phyloP scores from a whole-genome alignment of 2,329 filamentous ascomycete genomes.

The Epicoccum nigrum region DNA sequence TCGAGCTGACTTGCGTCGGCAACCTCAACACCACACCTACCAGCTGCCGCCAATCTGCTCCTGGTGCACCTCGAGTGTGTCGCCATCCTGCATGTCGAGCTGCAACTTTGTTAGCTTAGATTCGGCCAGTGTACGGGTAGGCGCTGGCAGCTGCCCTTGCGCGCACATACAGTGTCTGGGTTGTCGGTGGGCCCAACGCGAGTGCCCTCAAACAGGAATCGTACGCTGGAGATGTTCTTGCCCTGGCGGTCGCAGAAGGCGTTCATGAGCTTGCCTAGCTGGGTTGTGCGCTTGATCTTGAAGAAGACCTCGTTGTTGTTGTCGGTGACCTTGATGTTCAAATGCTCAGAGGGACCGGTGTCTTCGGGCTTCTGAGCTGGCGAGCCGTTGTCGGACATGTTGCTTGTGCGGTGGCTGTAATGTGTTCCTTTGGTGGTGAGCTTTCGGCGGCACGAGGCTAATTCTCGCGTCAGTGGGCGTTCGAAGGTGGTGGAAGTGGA shows the following conservation, averaged over 20 bases:
- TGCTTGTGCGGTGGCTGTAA: conserved; percentile 7
- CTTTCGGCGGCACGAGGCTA: conserved; percentile 14
- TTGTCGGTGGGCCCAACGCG: conserved; percentile 89
- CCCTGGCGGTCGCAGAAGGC: conserved; percentile 97
- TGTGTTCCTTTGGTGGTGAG: conserved; percentile 5
- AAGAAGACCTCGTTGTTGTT: conserved; percentile 99
- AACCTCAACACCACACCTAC: conserved; percentile 23
- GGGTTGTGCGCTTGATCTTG: conserved; percentile 98
- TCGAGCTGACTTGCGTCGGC: conserved; percentile 6
- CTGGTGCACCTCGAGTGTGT: conserved; percentile 96
- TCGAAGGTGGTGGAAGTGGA: conserved; percentile 25
- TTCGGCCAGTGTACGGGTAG: neutral
- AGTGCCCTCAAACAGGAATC: conserved; percentile 95
- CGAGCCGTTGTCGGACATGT: conserved; percentile 53
- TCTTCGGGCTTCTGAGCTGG: conserved; percentile 54
- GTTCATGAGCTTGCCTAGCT: conserved; percentile 96
- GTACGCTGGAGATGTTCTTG: conserved; percentile 81
- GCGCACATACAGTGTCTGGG: conserved; percentile 79
- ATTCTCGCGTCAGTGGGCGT: conserved; percentile 24
- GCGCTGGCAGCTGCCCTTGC: neutral
- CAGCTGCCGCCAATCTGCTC: conserved; percentile 86
- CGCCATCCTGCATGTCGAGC: conserved; percentile 97
- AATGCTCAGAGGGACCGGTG: conserved; percentile 71
- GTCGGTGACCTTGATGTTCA: conserved; percentile 99
- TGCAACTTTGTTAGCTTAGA: conserved; percentile 48